Evolutionary conservation across 495 filamentous ascomycete genomes (phyloP).

Genomic region (Choiromyces venosus): DNA sequence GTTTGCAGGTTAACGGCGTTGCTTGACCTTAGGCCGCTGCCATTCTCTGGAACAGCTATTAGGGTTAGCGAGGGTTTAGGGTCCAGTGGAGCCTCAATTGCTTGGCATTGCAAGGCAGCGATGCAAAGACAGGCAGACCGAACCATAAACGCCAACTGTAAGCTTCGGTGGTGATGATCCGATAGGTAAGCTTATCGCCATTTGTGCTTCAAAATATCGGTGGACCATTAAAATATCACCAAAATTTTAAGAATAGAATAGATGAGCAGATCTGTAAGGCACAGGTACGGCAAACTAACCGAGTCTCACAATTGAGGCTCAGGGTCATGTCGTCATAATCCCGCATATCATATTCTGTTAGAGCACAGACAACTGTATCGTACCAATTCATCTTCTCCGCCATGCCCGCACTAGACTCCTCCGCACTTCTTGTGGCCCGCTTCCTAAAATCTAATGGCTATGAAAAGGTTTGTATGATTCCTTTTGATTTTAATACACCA

Average conservation of each 20-base stretch:
- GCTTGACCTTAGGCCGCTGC: neutral
- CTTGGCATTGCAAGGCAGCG: neutral
- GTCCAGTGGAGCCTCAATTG: neutral
- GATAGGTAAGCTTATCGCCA: neutral
- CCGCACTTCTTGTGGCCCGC: slow-evolving; percentile 55
- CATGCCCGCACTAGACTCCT: slow-evolving; percentile 48
- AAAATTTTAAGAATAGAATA: neutral
- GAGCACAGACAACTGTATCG: neutral
- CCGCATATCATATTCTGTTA: neutral
- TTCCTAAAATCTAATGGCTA: slow-evolving; percentile 59
- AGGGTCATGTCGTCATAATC: neutral
- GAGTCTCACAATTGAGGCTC: neutral
- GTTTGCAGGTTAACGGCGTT: neutral
- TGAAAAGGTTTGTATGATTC: slow-evolving; percentile 45
- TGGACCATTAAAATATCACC: neutral
- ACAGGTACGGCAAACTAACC: neutral
- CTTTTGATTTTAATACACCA: neutral
- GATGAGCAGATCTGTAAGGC: neutral
- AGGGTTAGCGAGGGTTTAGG: neutral
- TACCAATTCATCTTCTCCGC: neutral
- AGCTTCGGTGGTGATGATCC: neutral
- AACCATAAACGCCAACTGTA: neutral
- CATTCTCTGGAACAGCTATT: neutral
- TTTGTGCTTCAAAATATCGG: neutral
- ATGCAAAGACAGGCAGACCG: neutral